Conservation (phyloP, 306 rosid species). For the Lupinus albus region DNA sequence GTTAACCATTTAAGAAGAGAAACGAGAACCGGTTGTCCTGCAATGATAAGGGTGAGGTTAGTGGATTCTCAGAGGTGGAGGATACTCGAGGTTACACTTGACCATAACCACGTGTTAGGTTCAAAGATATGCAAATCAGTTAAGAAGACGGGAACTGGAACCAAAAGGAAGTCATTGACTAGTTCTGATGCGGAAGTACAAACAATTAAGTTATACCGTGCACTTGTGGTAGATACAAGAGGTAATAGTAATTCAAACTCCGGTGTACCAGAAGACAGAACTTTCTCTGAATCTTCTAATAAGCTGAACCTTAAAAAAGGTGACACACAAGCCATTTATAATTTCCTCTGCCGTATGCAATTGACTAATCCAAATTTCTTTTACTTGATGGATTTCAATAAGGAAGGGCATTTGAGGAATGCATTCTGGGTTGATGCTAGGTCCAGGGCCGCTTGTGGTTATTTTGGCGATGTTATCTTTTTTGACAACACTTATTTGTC, state of each 20-base stretch:
- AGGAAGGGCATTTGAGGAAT: constrained; percentile 80
- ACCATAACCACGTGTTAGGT: constrained; percentile 88
- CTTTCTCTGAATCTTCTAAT: constrained; percentile 47
- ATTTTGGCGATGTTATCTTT: constrained; percentile 76
- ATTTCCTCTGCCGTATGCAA: constrained; percentile 88
- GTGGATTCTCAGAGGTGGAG: constrained; percentile 91
- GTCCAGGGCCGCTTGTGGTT: constrained; percentile 82
- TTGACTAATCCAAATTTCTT: constrained; percentile 89
- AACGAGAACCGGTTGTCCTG: constrained; percentile 97
- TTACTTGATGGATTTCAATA: constrained; percentile 88
- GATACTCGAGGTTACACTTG: constrained; percentile 76
- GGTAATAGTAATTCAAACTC: constrained; percentile 54
- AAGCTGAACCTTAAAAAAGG: constrained; percentile 79
- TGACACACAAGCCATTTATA: constrained; percentile 86
- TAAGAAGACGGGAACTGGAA: constrained; percentile 65
- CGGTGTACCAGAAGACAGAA: constrained; percentile 47
- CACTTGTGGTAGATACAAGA: constrained; percentile 84
- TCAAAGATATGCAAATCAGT: constrained; percentile 62
- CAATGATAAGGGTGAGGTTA: constrained; percentile 91
- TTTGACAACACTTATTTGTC: constrained; percentile 74
- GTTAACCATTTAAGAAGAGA: constrained; percentile 85
- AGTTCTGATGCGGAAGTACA: constrained; percentile 64
- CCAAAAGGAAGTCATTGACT: constrained; percentile 59
- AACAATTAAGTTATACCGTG: constrained; percentile 78
- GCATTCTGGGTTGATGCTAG: constrained; percentile 83